Base-by-base conservation (phyloP, 225 moss, liverwort and hornwort species). In the Rhytidiadelphus loreus region DNA sequence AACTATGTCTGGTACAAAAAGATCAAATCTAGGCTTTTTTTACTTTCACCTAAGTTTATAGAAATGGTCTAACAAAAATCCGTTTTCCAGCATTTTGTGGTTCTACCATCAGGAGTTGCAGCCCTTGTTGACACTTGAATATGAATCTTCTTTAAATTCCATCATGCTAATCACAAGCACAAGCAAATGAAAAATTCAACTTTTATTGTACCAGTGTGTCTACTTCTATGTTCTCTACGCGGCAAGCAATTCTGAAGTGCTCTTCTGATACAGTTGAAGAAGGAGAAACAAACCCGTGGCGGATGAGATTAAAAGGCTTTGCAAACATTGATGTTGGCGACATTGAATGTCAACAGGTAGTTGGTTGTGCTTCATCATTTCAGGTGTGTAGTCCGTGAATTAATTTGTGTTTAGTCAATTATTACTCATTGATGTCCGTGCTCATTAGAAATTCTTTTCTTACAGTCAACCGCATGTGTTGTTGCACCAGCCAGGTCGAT, bases 261-360 rank as follows among this genome's bases (percentile, higher is more conserved):
- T 81, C 66, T 81, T 41, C 25, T 79, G 29, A 22, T 80, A 73
- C 84, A 91, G 88, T 82, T 90, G 85, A 70, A 57, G 77, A 90
- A 87, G 65, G 85, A 85, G 46, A 93, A 90, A 79, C 43, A 87
- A n/a, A 73, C 91, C 91, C 13, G 78, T 85, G 65, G 85, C 61
- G 22, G 81, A 77, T 13, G 87, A 91, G 90, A 93, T 93, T 75
- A 65, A 77, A 64, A 87, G 76, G 46, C 86, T 91, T 81, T 78
- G 91, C 77, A 90, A 88, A 81, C 78, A 90, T n/a, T n/a, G n/a
- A n/a, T 71, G 79, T 93, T 18, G 80, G 86, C 44, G 87, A 91
- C 74, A 88, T 91, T 56, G 90, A 90, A 88, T 75, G 88, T 81
- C 73, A 88, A 26, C 90, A 92, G 90, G 92, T 87, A 39, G 43